Percentiles rank a stretch among this genome's conserved stretches.
Evolutionary conservation across 176 grass and related monocot species (phyloP).

Genomic region (Aechmea fasciata): DNA sequence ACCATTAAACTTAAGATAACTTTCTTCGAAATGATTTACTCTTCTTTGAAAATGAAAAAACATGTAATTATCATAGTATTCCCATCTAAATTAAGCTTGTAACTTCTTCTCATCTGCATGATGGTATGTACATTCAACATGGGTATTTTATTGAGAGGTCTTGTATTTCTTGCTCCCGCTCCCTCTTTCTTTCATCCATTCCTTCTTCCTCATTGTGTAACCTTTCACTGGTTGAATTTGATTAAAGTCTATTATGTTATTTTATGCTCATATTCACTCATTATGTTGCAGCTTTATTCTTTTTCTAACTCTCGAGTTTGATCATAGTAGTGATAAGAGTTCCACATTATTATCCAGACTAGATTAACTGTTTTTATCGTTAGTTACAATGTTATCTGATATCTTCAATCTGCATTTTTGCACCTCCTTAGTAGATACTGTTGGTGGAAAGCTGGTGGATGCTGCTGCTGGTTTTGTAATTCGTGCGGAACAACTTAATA

Average conservation of each 20-base stretch:
- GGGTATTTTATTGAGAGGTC: no score
- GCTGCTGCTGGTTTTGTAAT: conserved; percentile 14
- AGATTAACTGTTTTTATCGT: no score
- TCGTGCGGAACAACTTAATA: conserved; percentile 10
- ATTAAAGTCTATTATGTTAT: neutral
- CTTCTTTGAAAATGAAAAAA: neutral
- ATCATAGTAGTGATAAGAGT: no score
- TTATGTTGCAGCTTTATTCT: neutral
- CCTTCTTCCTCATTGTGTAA: neutral
- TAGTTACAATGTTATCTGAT: no score
- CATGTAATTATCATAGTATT: neutral
- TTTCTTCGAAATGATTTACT: neutral
- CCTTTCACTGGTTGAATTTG: neutral
- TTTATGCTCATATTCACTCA: neutral
- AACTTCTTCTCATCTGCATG: neutral
- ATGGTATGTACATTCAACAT: no score
- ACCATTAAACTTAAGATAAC: neutral
- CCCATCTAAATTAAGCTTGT: neutral
- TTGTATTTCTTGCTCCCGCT: neutral
- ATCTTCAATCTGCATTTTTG: neutral
- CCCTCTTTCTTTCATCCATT: neutral
- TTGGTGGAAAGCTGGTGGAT: conserved; percentile 1
- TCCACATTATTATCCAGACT: no score
- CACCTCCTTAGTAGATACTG: neutral
- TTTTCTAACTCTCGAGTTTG: no score